Percentiles rank a stretch among this genome's conserved stretches.
phyloP scores from a whole-genome alignment of 768 basidiomycete genomes.

The Rhodotorula graminis region DNA sequence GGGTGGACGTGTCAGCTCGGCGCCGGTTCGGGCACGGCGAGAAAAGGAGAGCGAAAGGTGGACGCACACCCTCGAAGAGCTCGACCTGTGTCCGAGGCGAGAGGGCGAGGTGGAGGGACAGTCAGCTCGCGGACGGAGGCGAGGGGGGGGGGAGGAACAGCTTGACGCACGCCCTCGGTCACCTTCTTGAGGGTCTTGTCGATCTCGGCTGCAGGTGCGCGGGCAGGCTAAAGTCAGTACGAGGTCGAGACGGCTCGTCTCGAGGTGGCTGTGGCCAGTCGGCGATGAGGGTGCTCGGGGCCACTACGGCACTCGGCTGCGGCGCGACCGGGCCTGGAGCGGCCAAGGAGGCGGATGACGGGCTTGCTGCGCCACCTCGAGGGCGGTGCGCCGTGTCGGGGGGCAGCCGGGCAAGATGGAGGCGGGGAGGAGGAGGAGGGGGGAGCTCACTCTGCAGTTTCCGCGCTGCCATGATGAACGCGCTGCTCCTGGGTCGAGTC shows the following conservation, averaged over 20 bases:
- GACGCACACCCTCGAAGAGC: constrained; percentile 45
- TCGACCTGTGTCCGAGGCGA: constrained; percentile 40
- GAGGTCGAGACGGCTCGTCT: neutral
- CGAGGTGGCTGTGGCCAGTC: neutral
- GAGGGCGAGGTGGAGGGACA: neutral
- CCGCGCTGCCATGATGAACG: constrained; percentile 70
- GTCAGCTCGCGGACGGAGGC: neutral
- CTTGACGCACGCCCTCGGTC: constrained; percentile 62
- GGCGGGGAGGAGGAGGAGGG: neutral
- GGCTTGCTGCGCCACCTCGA: too few species aligned
- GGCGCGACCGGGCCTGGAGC: too few species aligned
- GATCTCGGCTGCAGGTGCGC: constrained; percentile 71
- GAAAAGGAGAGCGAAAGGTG: neutral
- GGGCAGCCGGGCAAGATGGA: constrained; percentile 6
- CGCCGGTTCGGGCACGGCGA: too few species aligned
- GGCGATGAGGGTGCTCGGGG: too few species aligned
- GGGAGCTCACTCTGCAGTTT: constrained; percentile 70
- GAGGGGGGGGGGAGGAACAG: neutral
- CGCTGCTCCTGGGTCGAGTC: neutral
- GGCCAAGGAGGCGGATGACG: too few species aligned
- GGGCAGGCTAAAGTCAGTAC: neutral
- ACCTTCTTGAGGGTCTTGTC: constrained; percentile 98
- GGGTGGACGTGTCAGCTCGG: neutral
- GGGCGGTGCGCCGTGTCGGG: neutral
- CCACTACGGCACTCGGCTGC: too few species aligned